Base-by-base conservation (phyloP, 2,329 filamentous ascomycete species). In the Xylaria sp. region DNA sequence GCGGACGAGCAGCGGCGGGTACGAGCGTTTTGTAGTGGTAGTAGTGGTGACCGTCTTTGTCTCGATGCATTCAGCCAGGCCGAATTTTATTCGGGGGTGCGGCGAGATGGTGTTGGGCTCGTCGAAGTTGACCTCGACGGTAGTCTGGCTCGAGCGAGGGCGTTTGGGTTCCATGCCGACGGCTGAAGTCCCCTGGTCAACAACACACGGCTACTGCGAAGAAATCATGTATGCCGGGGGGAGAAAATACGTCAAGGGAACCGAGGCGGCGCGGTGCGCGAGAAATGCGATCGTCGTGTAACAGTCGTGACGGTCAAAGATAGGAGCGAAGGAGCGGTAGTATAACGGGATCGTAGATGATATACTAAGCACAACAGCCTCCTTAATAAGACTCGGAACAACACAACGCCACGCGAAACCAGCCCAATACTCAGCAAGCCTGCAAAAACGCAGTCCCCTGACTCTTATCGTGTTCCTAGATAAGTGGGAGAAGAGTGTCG, bases 41-140 rank as follows among this genome's bases (percentile, higher is more conserved):
- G 94, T 97, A 0, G 95, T 97, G 1, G 94, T 97, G 70, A 97
- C 89, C 12, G 87, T 90, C 78, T 88, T 90, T 18, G 88, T 90
- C 80, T 90, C 89, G 75, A 90, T 86, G 72, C 87, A 90, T 74
- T 90, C 88, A 68, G 86, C 86, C 55, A 90, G 82, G 70, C 88
- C 85, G 72, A 90, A 86, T 74, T 87, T 85, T 62, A 84, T 76
- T 39, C 78, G 77, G 8, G 80, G 73, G 81, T 83, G 72, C 74
- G 82, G 67, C 75, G 79, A 72, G 73, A 76, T 67, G 13, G 77
- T 73, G 15, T 80, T 76, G 62, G 77, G 77, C 63, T 85, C 83
- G 53, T 82, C 80, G 64, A 83, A 83, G 71, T 83, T 85, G 69
- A 85, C 82, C 23, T 83, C 81, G 55, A 85, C 80, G 67, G 80